phyloP scores from a whole-genome alignment of 306 rosid species.

The Cucurbita argyrosperma region DNA sequence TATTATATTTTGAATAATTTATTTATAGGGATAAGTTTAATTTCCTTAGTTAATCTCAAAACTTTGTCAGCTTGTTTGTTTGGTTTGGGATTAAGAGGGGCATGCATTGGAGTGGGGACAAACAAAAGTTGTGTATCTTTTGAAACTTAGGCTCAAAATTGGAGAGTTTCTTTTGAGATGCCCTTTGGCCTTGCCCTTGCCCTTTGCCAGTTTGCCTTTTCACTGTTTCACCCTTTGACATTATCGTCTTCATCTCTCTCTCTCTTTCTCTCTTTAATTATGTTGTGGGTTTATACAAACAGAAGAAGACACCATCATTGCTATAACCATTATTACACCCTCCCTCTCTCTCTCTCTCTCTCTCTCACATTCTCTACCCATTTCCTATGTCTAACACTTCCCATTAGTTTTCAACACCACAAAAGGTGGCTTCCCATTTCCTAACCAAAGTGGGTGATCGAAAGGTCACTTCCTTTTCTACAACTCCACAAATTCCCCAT shows the following conservation, averaged over 20 bases:
- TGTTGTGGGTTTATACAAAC: not conserved
- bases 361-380: not conserved
- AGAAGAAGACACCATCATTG: not conserved
- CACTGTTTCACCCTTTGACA: constrained; percentile 8
- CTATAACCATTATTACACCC: not conserved
- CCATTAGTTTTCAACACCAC: not conserved
- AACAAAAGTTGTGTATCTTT: constrained; percentile 1
- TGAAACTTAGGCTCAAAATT: not conserved
- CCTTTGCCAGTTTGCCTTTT: constrained; percentile 1
- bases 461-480: not conserved
- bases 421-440: not conserved
- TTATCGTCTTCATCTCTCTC: not conserved
- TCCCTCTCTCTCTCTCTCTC: not conserved
- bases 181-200: not conserved
- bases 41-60: not conserved
- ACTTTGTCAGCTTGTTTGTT: not conserved
- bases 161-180: not conserved
- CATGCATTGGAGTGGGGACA: not conserved
- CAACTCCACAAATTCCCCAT: not conserved
- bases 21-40: not conserved
- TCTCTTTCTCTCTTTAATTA: not conserved
- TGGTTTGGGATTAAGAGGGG: not conserved
- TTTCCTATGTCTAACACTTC: not conserved
- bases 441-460: not conserved
- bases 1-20: not conserved